These are phyloP conservation scores for Alternaria tenuissima DNA, from an alignment of 2,329 filamentous ascomycete genomes.

Conservation along the genomic window DNA sequence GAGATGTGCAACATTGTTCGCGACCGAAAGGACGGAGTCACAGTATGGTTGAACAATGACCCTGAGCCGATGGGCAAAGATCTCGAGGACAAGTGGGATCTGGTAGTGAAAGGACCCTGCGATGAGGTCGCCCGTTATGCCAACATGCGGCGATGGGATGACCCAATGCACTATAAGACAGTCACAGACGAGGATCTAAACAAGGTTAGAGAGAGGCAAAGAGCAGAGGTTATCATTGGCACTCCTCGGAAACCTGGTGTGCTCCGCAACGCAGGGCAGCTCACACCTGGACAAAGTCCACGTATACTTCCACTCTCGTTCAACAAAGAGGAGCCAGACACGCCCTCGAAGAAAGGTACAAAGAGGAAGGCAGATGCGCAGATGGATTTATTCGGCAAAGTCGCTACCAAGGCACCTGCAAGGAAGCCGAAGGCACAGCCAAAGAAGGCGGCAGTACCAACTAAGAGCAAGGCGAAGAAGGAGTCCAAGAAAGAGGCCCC, in stretches of 20 bases:
- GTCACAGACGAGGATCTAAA: constrained; percentile 47
- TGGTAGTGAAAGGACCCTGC: constrained; percentile 85
- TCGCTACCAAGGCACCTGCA: constrained; percentile 30
- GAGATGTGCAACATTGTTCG: constrained; percentile 91
- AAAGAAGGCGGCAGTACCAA: constrained; percentile 38
- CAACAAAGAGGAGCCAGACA: constrained; percentile 36
- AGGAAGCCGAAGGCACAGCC: constrained; percentile 37
- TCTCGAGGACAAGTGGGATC: constrained; percentile 91
- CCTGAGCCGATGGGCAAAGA: constrained; percentile 82
- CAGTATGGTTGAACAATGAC: constrained; percentile 94
- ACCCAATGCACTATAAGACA: constrained; percentile 49
- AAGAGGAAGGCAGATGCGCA: constrained; percentile 43
- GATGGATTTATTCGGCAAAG: constrained; percentile 31
- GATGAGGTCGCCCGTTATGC: constrained; percentile 84
- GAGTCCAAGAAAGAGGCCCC: constrained; percentile 32
- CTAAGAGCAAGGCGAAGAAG: constrained; percentile 40
- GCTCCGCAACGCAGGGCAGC: constrained; percentile 42
- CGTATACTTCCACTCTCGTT: constrained; percentile 37
- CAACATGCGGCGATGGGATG: constrained; percentile 67
- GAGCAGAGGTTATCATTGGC: constrained; percentile 43
- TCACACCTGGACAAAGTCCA: constrained; percentile 49
- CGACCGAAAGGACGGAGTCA: constrained; percentile 80
- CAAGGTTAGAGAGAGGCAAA: constrained; percentile 43
- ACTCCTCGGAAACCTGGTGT: constrained; percentile 43
- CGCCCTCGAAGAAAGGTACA: constrained; percentile 44